A percentile compares a stretch with the other conserved stretches of the same genome.
These are phyloP conservation scores for Pelagophyceae sp. DNA, from an alignment of 352 stramenopile species.

Conservation along the genomic window DNA sequence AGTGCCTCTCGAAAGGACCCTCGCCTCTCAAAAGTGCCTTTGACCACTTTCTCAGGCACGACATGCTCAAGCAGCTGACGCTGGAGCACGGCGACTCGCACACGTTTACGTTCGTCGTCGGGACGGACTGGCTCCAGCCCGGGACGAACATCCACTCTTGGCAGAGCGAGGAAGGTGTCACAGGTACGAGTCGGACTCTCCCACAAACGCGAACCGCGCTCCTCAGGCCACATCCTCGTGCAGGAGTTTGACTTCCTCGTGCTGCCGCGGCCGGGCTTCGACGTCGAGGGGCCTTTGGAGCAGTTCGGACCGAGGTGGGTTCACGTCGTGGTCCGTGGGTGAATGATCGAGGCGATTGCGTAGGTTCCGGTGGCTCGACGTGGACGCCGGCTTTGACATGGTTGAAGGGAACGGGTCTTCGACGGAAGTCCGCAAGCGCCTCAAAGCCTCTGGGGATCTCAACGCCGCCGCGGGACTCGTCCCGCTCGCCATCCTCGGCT, in stretches of 20 bases:
- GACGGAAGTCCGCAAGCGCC: background rate
- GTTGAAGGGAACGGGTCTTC: background rate
- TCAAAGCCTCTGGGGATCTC: background rate
- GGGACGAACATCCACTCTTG: background rate
- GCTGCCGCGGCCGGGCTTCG: background rate
- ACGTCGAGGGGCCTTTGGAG: too few species aligned
- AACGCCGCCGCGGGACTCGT: background rate
- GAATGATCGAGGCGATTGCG: too few species aligned
- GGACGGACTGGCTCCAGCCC: background rate
- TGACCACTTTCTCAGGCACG: too few species aligned
- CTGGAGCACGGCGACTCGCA: background rate
- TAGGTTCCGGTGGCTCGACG: background rate
- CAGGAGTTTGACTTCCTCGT: constrained; percentile 13
- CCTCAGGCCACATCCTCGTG: constrained; percentile 6
- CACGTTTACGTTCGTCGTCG: constrained; percentile 7
- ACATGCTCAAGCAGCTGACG: background rate
- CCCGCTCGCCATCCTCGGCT: background rate
- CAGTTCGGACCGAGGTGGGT: too few species aligned
- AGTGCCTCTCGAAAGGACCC: too few species aligned
- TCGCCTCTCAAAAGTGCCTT: too few species aligned
- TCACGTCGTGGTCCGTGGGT: too few species aligned
- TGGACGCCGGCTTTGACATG: background rate
- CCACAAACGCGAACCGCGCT: too few species aligned
- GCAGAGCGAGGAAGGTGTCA: background rate
- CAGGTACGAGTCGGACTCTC: too few species aligned